These are phyloP conservation scores for Bromus sterilis DNA, from an alignment of 176 grass and related monocot species.

Conservation along the genomic window DNA sequence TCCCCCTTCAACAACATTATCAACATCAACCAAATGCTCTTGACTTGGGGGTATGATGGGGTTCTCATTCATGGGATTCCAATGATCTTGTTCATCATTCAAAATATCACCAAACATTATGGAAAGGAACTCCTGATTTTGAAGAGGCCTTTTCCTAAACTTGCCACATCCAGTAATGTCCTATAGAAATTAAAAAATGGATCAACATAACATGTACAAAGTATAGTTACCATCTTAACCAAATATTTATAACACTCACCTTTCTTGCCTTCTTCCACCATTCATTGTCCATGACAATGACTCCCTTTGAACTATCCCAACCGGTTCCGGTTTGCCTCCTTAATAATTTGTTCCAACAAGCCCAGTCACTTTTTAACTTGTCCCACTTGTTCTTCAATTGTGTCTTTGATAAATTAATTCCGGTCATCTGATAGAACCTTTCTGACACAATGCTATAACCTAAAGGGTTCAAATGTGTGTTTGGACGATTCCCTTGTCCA, in stretches of 20 bases:
- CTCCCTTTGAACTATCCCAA: background rate
- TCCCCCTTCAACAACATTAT: too few species aligned
- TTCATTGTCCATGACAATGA: too few species aligned
- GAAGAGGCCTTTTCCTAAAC: background rate
- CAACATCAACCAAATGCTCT: background rate
- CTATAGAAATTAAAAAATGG: background rate
- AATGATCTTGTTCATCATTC: too few species aligned
- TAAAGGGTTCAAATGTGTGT: background rate
- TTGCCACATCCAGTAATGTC: background rate
- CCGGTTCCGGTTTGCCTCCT: background rate
- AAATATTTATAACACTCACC: background rate
- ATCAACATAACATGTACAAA: background rate
- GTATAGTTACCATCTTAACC: too few species aligned
- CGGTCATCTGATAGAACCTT: background rate
- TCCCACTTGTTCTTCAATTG: background rate
- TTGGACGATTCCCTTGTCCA: background rate
- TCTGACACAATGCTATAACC: background rate
- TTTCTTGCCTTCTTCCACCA: background rate
- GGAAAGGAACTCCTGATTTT: background rate
- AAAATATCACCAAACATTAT: background rate
- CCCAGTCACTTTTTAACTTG: background rate
- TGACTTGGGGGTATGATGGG: background rate
- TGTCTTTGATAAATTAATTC: background rate
- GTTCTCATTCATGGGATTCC: background rate
- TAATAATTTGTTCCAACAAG: background rate